Evolutionary conservation across 2,329 filamentous ascomycete genomes (phyloP), one percentile per base, ranked within the genome.

Genomic region (Escovopsis sp.): DNA sequence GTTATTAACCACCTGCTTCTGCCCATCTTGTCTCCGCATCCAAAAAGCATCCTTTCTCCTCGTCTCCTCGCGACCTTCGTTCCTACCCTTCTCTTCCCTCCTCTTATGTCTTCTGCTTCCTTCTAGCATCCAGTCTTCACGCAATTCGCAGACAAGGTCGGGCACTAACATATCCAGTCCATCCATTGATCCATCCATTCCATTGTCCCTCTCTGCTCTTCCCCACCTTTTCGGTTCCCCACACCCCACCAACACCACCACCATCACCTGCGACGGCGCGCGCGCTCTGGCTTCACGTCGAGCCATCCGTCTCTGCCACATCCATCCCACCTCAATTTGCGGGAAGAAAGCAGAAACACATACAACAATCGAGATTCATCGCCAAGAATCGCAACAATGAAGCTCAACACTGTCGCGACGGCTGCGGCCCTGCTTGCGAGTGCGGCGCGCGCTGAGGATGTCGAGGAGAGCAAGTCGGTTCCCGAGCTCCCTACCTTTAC

Each of bases 401-500:
- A 80, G 75, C 76, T 93, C 63, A 79, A 81, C 64, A 68, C 80
- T 58, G 74, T 80, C 54, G 72, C 85, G 51, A 79, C 79, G 47
- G 74, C 80, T 47, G 80, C 82, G 52, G 75, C 81, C 42, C 43
- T 85, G 47, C 61, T 81, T 53, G 79, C 78, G 46, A 72, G 76
- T 57, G 73, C 75, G 47, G 77, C 78, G 52, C 70, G 75, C 46
- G 73, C 76, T 44, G 79, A 81, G 45, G 75, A 81, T 45, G 65
- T 68, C 39, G 72, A 79, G 54, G 68, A 75, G 15, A 66, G 77
- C 39, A 62, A 72, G 37, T 65, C 68, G 34, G 59, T 70, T 34
- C 65, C 79, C 39, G 68, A 77, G 55, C 74, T 84, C 49, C 81
- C 88, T 32, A 82, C 76, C 38, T 94, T 94, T 56, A 93, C 86